phyloP scores from a whole-genome alignment of 1,284 basidiomycete genomes.

The Acaromyces ingoldii region DNA sequence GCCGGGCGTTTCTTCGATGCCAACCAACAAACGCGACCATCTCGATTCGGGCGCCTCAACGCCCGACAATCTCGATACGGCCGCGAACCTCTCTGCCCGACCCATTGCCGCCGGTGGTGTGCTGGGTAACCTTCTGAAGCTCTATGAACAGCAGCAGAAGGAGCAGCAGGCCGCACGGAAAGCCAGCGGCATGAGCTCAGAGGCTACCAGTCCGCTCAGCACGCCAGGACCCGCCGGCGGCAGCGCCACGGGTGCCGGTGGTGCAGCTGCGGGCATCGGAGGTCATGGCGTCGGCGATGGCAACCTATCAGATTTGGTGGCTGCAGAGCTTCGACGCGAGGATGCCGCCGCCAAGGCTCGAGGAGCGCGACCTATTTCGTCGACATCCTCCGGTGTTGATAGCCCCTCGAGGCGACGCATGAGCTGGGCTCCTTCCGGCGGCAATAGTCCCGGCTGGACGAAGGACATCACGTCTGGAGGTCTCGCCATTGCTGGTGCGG shows the following conservation, averaged over 20 bases:
- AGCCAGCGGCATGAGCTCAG: slow-evolving; percentile 7
- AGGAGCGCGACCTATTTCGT: background rate
- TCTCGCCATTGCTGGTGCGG: slow-evolving; percentile 4
- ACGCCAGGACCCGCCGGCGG: slow-evolving; percentile 10
- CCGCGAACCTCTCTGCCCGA: slow-evolving; percentile 39
- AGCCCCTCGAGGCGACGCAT: background rate
- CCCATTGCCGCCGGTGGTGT: slow-evolving; percentile 40
- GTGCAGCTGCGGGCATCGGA: background rate
- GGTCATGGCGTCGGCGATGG: background rate
- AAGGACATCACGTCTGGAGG: background rate
- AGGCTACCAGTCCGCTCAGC: slow-evolving; percentile 21
- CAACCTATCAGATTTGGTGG: slow-evolving; percentile 1
- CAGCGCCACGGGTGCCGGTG: background rate
- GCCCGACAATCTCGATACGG: slow-evolving; percentile 41
- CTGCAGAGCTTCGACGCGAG: background rate
- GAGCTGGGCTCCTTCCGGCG: slow-evolving; percentile 1
- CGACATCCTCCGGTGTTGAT: background rate
- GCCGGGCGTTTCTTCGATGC: slow-evolving; percentile 13
- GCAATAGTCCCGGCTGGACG: background rate
- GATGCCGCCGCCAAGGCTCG: background rate
- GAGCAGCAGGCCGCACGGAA: slow-evolving; percentile 15
- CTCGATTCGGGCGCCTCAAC: slow-evolving; percentile 39
- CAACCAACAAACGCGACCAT: slow-evolving; percentile 28
- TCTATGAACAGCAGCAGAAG: slow-evolving; percentile 47
- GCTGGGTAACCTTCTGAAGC: slow-evolving; percentile 45